Evolutionary conservation across 2,329 filamentous ascomycete genomes (phyloP).

Genomic region (Nemania bipapillata): DNA sequence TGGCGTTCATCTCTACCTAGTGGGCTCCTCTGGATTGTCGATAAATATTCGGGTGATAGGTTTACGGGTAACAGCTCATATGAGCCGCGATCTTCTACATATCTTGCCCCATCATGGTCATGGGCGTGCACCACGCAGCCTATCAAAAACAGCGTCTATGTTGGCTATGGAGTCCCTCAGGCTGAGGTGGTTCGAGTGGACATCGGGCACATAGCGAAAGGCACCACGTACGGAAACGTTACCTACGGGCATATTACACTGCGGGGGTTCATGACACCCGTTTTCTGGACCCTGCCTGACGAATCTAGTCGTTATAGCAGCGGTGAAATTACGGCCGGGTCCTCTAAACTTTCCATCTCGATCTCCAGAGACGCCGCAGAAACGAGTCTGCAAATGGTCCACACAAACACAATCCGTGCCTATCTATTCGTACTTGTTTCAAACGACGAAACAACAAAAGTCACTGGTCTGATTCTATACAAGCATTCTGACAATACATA

Average conservation of each 20-base stretch:
- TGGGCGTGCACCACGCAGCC: background rate
- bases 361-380: background rate
- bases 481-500: background rate
- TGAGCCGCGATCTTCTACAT: background rate
- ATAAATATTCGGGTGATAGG: background rate
- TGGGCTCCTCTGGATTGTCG: slow-evolving; percentile 4
- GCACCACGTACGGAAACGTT: background rate
- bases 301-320: too few relatives aligned
- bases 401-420: background rate
- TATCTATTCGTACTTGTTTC: slow-evolving; percentile 1
- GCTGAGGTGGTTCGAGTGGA: background rate
- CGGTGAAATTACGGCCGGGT: background rate
- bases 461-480: background rate
- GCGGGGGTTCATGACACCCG: background rate
- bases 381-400: background rate
- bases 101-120: slow-evolving; percentile 2
- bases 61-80: background rate
- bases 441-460: background rate
- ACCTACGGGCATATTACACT: background rate
- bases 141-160: background rate
- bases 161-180: background rate
- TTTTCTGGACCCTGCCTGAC: background rate
- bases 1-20: slow-evolving; percentile 5
- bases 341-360: background rate
- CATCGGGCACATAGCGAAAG: background rate